These are phyloP conservation scores for Cryptococcus depauperatus DNA, from an alignment of 1,284 basidiomycete genomes.

Conservation along the genomic window DNA sequence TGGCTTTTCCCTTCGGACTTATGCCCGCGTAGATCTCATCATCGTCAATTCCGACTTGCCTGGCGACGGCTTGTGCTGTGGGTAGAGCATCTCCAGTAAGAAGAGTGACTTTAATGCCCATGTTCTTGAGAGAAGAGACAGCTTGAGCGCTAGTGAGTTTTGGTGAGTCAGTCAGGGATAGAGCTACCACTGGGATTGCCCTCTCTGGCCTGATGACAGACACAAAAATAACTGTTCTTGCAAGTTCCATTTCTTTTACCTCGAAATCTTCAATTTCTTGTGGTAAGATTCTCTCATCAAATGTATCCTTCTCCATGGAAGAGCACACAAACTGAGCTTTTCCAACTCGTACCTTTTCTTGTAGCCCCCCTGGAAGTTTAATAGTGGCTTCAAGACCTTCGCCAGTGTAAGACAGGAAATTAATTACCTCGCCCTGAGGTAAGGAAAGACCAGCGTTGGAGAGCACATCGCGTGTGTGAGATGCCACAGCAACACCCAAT, in stretches of 20 bases:
- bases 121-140: constrained; percentile 63
- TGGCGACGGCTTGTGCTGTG: constrained; percentile 77
- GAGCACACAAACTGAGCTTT: constrained; percentile 58
- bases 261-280: constrained; percentile 57
- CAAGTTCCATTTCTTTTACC: constrained; percentile 56
- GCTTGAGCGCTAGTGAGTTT: constrained; percentile 75
- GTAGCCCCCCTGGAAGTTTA: constrained; percentile 45
- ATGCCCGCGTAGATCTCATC: constrained; percentile 79
- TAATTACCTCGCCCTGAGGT: constrained; percentile 45
- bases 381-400: constrained; percentile 72
- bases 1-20: constrained; percentile 86
- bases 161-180: constrained; percentile 75
- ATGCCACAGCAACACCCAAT: constrained; percentile 81
- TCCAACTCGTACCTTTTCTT: constrained; percentile 58
- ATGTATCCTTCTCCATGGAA: constrained; percentile 25
- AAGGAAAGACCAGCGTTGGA: constrained; percentile 48
- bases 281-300: constrained; percentile 40
- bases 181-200: constrained; percentile 54
- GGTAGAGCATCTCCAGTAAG: constrained; percentile 79
- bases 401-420: constrained; percentile 82
- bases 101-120: constrained; percentile 86
- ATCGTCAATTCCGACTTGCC: constrained; percentile 71
- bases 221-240: constrained; percentile 78
- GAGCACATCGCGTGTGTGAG: constrained; percentile 65
- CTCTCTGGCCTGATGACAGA: constrained; percentile 50